Conservation (phyloP, 768 basidiomycete species). For the Podaxis sp. region DNA sequence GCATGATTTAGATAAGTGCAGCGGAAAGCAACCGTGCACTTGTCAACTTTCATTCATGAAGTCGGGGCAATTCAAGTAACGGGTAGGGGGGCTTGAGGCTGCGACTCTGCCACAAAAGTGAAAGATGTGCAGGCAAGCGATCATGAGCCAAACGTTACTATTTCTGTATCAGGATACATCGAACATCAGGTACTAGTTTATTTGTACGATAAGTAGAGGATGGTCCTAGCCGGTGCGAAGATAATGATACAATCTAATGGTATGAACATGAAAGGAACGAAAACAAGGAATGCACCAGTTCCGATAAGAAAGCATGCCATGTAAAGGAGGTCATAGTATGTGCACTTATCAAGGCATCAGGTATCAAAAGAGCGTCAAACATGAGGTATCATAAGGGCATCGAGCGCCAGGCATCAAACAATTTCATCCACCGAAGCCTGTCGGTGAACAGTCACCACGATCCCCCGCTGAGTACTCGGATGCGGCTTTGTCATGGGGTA, state of each 20-base stretch:
- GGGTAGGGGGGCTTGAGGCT: background rate
- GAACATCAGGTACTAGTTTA: background rate
- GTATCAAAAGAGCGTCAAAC: background rate
- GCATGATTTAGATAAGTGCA: no score
- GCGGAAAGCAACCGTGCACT: no score
- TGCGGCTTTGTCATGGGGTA: conserved; percentile 9
- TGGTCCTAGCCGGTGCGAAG: background rate
- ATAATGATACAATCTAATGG: background rate
- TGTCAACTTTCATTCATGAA: no score
- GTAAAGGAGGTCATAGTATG: background rate
- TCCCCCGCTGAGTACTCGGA: conserved; percentile 9
- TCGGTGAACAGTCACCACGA: conserved; percentile 21
- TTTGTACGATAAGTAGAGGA: background rate
- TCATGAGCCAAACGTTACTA: background rate
- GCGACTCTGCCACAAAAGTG: no score
- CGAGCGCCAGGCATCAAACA: conserved; percentile 6
- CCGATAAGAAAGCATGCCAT: background rate
- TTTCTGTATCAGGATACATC: background rate
- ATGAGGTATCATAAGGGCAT: background rate
- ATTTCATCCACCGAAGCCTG: conserved; percentile 23
- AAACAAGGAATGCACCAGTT: background rate
- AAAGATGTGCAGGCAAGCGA: background rate
- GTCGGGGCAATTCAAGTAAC: no score
- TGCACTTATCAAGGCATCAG: background rate
- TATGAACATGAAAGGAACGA: background rate